Base-by-base conservation (phyloP, 169 alveolate genomes). In the Babesia ovata region DNA sequence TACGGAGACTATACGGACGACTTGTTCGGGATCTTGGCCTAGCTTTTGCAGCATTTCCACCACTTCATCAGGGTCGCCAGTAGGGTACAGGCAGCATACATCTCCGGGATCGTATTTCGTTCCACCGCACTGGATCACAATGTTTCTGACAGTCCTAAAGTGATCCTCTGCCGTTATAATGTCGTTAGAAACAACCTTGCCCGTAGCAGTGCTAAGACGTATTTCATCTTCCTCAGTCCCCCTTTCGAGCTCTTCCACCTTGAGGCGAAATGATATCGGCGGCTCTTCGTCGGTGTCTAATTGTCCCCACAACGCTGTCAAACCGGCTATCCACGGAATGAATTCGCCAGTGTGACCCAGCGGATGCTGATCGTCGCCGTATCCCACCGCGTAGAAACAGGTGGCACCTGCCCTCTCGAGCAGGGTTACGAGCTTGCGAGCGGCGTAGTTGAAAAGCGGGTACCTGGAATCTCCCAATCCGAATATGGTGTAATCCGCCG, bases 361-460 rank as follows among this genome's bases (percentile, higher is more conserved):
- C 11, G 89, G 89, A 45, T 82, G 85, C 61, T 82, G 89, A 19
- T 82, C 89, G 42, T 82, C 89, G 16, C 89, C 89, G 26, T 62
- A 58, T 9, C 60, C 78, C 50, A 61, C 54, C 16, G 59, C 53
- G 58, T 62, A 65, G 53, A 82, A 82, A 46, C 54, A 46, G 24
- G 0, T 21, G 66, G 78, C 82, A 26, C 85, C 78, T 17, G 56
- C 56, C 10, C 24, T 26, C 8, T 71, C 71, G 11, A 82, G 63
- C 24, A 71, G 39, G 16, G 84, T n/a, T 17, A 62, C 66, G 21
- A 82, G 63, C 36, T 61, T 82, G 22, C 89, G 46, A 10, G 89
- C 89, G 0, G 89, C 85, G 59, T 70, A 48, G 46, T 82, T 82
- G 72, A 50, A 82, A 42, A 61, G 57, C 26, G 85, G 84, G 36